Evolutionary conservation across 805 yeast species (phyloP).

Genomic region (Kodamaea restingae): DNA sequence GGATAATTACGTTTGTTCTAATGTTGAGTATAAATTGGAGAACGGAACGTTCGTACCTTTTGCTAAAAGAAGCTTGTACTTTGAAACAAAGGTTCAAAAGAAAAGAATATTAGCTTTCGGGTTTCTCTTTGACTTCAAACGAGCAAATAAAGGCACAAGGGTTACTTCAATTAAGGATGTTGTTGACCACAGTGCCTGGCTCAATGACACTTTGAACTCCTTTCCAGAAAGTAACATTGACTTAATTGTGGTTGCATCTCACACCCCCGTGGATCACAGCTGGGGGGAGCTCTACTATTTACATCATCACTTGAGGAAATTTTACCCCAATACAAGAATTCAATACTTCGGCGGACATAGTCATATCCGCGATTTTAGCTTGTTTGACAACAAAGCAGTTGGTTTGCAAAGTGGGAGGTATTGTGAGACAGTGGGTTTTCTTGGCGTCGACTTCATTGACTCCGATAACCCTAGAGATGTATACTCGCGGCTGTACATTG

Average conservation of each 20-base stretch:
- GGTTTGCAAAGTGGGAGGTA: conserved; percentile 92
- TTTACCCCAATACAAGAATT: conserved; percentile 59
- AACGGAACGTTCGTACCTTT: conserved; percentile 52
- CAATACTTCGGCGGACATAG: conserved; percentile 95
- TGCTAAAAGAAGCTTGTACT: conserved; percentile 64
- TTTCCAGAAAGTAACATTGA: conserved; percentile 47
- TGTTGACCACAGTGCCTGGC: conserved; percentile 56
- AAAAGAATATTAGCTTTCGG: conserved; percentile 64
- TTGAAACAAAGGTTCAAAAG: conserved; percentile 53
- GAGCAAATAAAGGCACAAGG: conserved; percentile 53
- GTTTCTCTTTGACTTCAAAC: conserved; percentile 70
- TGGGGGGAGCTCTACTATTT: conserved; percentile 52
- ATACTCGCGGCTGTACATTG: conserved; percentile 68
- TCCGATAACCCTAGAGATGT: conserved; percentile 14
- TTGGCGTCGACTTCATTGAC: conserved; percentile 46
- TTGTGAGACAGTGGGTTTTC: conserved; percentile 90
- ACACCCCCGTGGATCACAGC: conserved; percentile 56
- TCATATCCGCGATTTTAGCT: conserved; percentile 80
- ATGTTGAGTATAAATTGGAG: conserved; percentile 55
- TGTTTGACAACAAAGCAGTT: conserved; percentile 60
- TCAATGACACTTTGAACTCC: conserved; percentile 40
- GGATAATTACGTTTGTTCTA: conserved; percentile 64
- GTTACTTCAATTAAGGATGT: conserved; percentile 61
- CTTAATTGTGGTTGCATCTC: conserved; percentile 69
- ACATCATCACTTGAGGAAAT: conserved; percentile 48